These are phyloP conservation scores for Ganoderma lucidum DNA, from an alignment of 1,284 basidiomycete genomes.

Conservation along the genomic window DNA sequence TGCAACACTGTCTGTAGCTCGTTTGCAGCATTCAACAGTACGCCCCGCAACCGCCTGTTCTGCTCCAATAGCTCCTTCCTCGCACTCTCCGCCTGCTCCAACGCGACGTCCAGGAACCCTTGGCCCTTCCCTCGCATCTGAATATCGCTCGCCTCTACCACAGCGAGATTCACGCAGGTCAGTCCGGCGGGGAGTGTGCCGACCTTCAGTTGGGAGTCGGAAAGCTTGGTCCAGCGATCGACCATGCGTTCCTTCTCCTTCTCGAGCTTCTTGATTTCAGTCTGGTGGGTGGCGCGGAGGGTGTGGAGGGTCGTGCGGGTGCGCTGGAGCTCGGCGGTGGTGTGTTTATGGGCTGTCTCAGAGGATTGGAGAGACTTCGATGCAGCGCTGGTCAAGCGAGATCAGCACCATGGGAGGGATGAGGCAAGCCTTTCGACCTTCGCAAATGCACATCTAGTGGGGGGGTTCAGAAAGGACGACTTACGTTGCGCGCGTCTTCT, in stretches of 20 bases:
- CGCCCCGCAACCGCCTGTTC: slow-evolving; percentile 70
- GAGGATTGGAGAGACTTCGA: slow-evolving; percentile 62
- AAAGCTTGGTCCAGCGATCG: slow-evolving; percentile 80
- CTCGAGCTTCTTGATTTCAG: slow-evolving; percentile 84
- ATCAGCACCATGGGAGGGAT: neutral
- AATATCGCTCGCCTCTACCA: slow-evolving; percentile 56
- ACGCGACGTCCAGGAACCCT: slow-evolving; percentile 71
- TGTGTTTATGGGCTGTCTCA: slow-evolving; percentile 73
- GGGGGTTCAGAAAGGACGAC: slow-evolving; percentile 40
- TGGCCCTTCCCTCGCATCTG: slow-evolving; percentile 55
- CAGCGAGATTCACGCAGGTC: slow-evolving; percentile 59
- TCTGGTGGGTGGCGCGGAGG: slow-evolving; percentile 69
- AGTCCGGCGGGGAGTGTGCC: slow-evolving; percentile 55
- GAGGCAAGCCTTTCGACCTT: neutral
- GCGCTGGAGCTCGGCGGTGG: slow-evolving; percentile 71
- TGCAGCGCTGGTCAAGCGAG: slow-evolving; percentile 50
- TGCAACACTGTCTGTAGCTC: slow-evolving; percentile 67
- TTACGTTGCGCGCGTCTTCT: slow-evolving; percentile 76
- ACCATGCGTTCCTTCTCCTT: slow-evolving; percentile 81
- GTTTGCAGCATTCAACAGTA: slow-evolving; percentile 77
- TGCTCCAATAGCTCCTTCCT: slow-evolving; percentile 74
- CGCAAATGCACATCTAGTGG: neutral
- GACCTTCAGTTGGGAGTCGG: slow-evolving; percentile 70
- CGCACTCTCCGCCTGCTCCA: slow-evolving; percentile 79
- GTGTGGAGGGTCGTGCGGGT: slow-evolving; percentile 69